Base-by-base conservation (phyloP, 2,329 filamentous ascomycete species). In the Spiromastix sp. region DNA sequence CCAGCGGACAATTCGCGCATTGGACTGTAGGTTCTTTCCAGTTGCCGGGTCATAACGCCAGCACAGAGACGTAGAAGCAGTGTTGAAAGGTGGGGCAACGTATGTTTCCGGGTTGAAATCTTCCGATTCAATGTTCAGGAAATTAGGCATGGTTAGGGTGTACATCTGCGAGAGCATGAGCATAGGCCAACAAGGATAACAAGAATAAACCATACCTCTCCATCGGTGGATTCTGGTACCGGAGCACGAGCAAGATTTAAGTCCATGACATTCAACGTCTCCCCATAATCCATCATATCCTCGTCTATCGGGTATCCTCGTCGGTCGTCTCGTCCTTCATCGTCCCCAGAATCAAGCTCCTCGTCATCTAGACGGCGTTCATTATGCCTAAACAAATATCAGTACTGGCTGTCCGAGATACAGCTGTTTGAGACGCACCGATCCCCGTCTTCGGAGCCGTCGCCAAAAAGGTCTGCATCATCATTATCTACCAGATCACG, bases 41-140 rank as follows among this genome's bases (percentile, higher is more conserved):
- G 78, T 62, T 2, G 67, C 68, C n/a, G 76, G 75, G 30, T 76
- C 74, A 47, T 70, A 70, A 34, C 77, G 71, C 76, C 77, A 80
- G 48, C 77, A 74, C 18, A 80, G 63, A 0, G 77, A 79, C 15
- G 72, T 75, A 36, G 75, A 68, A 25, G 77, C 76, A 8, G 74
- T 77, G 36, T 73, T 70, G 59, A 72, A 80, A 19, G 76, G 66
- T 3, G 74, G 76, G 29, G 68, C 67, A 48, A 73, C 69, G 53
- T 79, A 81, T 25, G 66, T 74, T 42, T 70, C 69, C 22, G 69
- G 69, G 44, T 70, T 67, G 61, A 76, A 81, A 37, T 70, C 67
- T 49, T 71, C 70, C 4, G 74, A 71, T 40, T 79, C 73, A 38
- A 81, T 61, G 8, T 70, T 68, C 27, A 80, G 62, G 52, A 79